Evolutionary conservation across 1,284 basidiomycete genomes (phyloP).

Genomic region (Malassezia obtusa): DNA sequence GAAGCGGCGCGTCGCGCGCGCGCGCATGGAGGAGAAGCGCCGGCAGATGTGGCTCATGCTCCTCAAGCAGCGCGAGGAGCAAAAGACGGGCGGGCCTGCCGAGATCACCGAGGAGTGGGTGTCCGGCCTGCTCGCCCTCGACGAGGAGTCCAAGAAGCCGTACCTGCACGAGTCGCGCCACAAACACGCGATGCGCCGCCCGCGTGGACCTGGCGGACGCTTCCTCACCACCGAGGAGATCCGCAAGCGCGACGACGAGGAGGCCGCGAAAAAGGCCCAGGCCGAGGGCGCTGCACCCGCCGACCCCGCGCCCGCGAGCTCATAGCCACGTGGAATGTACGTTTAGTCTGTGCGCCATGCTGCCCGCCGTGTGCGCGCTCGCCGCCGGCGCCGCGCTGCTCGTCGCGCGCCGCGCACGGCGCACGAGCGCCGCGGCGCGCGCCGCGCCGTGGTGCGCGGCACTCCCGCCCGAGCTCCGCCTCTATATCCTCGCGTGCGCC

Average conservation of each 20-base stretch:
- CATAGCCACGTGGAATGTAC: conserved; percentile 5
- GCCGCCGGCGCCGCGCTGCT: too few relatives aligned
- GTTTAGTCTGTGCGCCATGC: conserved; percentile 1
- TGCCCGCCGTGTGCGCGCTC: neutral
- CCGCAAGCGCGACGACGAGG: conserved; percentile 49
- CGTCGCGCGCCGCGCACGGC: neutral
- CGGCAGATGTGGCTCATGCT: conserved; percentile 27
- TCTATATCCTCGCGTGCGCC: neutral
- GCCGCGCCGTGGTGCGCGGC: neutral
- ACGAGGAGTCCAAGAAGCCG: conserved; percentile 57
- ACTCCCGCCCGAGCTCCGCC: conserved; percentile 6
- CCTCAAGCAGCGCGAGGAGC: conserved; percentile 27
- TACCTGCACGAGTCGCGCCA: conserved; percentile 95
- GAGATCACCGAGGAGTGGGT: conserved; percentile 11
- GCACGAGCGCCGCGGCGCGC: neutral
- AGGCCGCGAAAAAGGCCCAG: conserved; percentile 21
- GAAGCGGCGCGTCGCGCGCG: conserved; percentile 33
- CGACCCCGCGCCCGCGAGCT: neutral
- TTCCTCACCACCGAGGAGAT: conserved; percentile 93
- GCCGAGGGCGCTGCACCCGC: neutral
- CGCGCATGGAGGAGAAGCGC: conserved; percentile 39
- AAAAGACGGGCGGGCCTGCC: conserved; percentile 17
- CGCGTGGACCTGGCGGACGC: conserved; percentile 86
- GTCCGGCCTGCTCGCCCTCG: conserved; percentile 16
- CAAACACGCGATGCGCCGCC: conserved; percentile 92